Evolutionary conservation across 306 rosid species (phyloP).

Genomic region (Casuarina glauca): DNA sequence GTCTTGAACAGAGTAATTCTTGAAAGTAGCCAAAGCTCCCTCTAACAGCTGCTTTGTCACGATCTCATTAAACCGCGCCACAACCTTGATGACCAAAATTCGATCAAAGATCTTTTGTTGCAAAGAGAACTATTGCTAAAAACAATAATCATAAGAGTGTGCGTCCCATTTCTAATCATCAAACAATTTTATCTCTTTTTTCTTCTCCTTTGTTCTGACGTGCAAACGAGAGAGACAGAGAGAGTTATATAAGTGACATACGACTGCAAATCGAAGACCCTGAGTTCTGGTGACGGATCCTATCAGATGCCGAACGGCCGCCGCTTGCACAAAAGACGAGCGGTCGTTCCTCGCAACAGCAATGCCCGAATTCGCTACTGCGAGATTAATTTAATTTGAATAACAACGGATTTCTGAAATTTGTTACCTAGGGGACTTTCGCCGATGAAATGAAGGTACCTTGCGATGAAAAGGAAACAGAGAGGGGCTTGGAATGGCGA

Average conservation of each 20-base stretch:
- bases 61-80: constrained; percentile 90
- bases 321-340: constrained; percentile 47
- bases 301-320: constrained; percentile 72
- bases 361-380: constrained; percentile 24
- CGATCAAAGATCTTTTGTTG: constrained; percentile 1
- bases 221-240: too few species aligned
- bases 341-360: constrained; percentile 37
- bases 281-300: constrained; percentile 72
- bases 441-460: constrained; percentile 32
- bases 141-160: background rate
- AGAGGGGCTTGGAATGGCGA: constrained; percentile 23
- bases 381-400: constrained; percentile 15
- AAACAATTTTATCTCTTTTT: background rate
- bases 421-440: background rate
- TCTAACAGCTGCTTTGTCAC: constrained; percentile 77
- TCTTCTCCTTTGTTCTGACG: too few species aligned
- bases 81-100: constrained; percentile 53
- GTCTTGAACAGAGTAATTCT: constrained; percentile 68
- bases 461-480: constrained; percentile 19
- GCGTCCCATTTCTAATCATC: background rate
- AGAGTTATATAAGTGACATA: constrained; percentile 24
- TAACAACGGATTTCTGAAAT: background rate
- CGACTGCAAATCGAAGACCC: constrained; percentile 92
- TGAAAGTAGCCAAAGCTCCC: constrained; percentile 86
- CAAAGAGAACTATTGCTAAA: constrained; percentile 4